These are phyloP conservation scores for Apophysomyces trapeziformis DNA, from an alignment of 371 early-diverging fungal species.

Conservation along the genomic window DNA sequence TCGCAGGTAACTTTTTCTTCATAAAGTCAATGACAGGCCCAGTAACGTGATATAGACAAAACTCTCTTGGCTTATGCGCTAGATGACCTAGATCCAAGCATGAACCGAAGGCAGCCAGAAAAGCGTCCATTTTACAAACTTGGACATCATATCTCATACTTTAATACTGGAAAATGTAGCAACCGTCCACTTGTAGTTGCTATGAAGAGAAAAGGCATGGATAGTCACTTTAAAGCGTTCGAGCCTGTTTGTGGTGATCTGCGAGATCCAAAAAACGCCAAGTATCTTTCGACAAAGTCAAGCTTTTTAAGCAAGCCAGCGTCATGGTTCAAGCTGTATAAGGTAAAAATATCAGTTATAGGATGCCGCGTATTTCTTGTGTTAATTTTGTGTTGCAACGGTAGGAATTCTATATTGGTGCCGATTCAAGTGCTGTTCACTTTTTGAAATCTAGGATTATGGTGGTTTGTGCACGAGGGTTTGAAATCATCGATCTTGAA, in stretches of 20 bases:
- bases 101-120: slow-evolving; percentile 26
- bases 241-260: slow-evolving; percentile 48
- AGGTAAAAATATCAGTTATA: slow-evolving; percentile 10
- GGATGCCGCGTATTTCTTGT: not conserved
- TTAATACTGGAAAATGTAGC: slow-evolving; percentile 70
- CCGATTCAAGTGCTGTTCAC: slow-evolving; percentile 74
- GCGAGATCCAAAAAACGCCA: slow-evolving; percentile 44
- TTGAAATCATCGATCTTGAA: slow-evolving; percentile 84
- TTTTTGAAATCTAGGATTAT: slow-evolving; percentile 74
- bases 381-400: not conserved
- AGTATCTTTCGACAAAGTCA: slow-evolving; percentile 40
- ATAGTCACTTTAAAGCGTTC: slow-evolving; percentile 44
- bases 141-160: slow-evolving; percentile 67
- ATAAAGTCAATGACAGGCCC: not conserved
- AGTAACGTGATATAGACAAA: slow-evolving; percentile 58
- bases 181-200: slow-evolving; percentile 60
- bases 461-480: slow-evolving; percentile 81
- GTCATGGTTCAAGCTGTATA: slow-evolving; percentile 48
- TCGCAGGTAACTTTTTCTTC: slow-evolving; percentile 30
- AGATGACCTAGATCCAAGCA: slow-evolving; percentile 60
- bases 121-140: slow-evolving; percentile 54
- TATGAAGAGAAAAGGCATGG: slow-evolving; percentile 56
- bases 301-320: slow-evolving; percentile 49
- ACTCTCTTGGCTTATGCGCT: slow-evolving; percentile 73
- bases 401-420: slow-evolving; percentile 83